Conservation (phyloP, 2,329 filamentous ascomycete species). For the Rhynchosporium agropyri region DNA sequence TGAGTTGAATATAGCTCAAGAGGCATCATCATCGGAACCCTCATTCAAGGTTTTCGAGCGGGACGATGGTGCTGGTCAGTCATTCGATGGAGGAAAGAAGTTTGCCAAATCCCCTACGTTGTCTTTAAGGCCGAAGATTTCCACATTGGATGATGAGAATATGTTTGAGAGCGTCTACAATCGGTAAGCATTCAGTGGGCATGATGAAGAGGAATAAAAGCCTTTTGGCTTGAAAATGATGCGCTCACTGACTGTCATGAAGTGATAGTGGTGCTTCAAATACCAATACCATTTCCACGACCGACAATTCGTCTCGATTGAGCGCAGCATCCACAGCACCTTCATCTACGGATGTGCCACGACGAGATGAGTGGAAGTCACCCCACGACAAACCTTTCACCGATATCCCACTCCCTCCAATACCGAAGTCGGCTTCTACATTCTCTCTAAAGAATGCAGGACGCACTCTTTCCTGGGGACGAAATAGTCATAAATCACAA, state of each 20-base stretch:
- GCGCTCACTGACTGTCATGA: constrained; percentile 30
- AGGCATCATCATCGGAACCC: constrained; percentile 32
- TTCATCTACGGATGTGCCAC: constrained; percentile 40
- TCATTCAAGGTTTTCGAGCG: constrained; percentile 44
- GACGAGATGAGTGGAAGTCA: constrained; percentile 38
- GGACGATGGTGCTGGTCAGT: constrained; percentile 33
- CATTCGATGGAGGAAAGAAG: constrained; percentile 42
- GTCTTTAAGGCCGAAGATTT: constrained; percentile 31
- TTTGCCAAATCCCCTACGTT: constrained; percentile 31
- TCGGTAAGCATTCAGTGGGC: constrained; percentile 38
- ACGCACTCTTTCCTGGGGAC: constrained; percentile 42
- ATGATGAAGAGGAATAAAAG: constrained; percentile 3
- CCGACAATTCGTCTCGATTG: constrained; percentile 43
- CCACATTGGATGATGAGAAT: constrained; percentile 41
- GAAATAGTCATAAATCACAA: constrained; percentile 34
- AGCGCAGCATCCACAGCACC: constrained; percentile 43
- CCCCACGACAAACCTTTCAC: constrained; percentile 39
- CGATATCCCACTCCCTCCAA: constrained; percentile 39
- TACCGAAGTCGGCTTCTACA: constrained; percentile 37
- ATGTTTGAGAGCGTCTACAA: constrained; percentile 42
- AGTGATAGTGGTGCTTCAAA: constrained; percentile 44
- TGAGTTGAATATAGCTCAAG: constrained; percentile 36
- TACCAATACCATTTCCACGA: constrained; percentile 42
- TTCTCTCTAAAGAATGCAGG: constrained; percentile 42
- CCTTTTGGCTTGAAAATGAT: not conserved